These are phyloP conservation scores for Colletotrichum sp. DNA, from an alignment of 2,329 filamentous ascomycete genomes.

Conservation along the genomic window DNA sequence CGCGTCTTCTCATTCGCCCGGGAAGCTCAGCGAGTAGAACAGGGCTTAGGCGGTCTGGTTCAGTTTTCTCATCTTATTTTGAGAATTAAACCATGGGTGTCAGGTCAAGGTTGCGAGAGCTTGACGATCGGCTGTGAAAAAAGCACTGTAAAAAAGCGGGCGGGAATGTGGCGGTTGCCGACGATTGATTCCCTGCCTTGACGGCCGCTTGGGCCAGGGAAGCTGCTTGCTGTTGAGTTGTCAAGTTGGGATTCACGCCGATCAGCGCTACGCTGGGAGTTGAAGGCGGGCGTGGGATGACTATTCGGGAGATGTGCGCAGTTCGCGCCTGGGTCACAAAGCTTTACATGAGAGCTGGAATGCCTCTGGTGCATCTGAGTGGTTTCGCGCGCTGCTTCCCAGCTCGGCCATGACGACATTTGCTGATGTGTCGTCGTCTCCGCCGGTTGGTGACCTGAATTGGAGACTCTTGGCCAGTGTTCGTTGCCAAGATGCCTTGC, in stretches of 20 bases:
- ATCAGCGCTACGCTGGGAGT: neutral
- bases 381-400: neutral
- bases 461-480: neutral
- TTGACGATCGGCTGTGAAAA: neutral
- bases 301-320: neutral
- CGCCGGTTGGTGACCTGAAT: neutral
- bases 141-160: neutral
- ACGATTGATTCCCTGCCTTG: neutral
- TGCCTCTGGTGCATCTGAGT: neutral
- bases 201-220: neutral
- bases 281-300: neutral
- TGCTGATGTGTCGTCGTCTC: neutral
- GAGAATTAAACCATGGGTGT: neutral
- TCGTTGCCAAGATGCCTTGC: neutral
- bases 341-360: neutral
- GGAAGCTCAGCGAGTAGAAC: neutral
- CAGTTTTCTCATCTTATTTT: neutral
- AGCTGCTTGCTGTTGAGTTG: neutral
- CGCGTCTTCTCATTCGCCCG: neutral
- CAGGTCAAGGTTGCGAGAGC: neutral
- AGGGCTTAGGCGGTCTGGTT: neutral
- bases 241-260: neutral
- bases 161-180: neutral
- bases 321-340: neutral
- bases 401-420: neutral